Percentiles rank a stretch among this genome's conserved stretches.
Conservation (phyloP, 352 stramenopile species). For the Globisporangium sylvaticum region DNA sequence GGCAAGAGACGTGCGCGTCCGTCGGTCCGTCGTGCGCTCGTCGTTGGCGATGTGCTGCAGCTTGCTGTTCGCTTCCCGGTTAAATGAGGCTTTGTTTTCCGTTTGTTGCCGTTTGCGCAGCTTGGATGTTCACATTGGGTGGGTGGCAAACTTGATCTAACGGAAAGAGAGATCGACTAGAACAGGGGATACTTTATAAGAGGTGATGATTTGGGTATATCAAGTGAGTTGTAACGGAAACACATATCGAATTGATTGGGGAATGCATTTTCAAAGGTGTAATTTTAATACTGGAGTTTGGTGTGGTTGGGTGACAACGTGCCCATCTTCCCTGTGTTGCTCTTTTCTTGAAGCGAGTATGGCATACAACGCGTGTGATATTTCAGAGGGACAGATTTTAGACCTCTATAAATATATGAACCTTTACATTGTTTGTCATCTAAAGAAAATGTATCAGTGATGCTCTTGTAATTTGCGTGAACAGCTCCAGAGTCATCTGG, state of each 20-base stretch:
- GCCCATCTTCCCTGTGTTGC: slow-evolving; percentile 7
- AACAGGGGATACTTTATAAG: background rate
- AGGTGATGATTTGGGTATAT: background rate
- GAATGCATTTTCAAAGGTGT: background rate
- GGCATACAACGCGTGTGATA: slow-evolving; percentile 7
- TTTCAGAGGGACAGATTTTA: background rate
- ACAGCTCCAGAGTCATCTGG: background rate
- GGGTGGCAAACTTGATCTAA: background rate
- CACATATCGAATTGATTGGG: background rate
- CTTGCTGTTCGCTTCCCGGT: background rate
- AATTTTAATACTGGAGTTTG: background rate
- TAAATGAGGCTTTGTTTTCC: background rate
- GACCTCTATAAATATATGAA: background rate
- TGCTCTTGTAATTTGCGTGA: background rate
- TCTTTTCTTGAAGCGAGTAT: slow-evolving; percentile 9
- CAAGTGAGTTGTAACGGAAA: background rate
- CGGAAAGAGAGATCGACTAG: background rate
- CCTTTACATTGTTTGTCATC: background rate
- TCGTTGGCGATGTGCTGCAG: background rate
- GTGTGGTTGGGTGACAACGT: background rate
- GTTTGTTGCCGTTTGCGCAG: background rate
- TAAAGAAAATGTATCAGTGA: too few species aligned
- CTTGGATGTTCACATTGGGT: background rate
- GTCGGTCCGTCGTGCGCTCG: background rate
- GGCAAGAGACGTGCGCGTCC: background rate